Conservation (phyloP, 2,329 filamentous ascomycete species). For the Colletotrichum shisoi region DNA sequence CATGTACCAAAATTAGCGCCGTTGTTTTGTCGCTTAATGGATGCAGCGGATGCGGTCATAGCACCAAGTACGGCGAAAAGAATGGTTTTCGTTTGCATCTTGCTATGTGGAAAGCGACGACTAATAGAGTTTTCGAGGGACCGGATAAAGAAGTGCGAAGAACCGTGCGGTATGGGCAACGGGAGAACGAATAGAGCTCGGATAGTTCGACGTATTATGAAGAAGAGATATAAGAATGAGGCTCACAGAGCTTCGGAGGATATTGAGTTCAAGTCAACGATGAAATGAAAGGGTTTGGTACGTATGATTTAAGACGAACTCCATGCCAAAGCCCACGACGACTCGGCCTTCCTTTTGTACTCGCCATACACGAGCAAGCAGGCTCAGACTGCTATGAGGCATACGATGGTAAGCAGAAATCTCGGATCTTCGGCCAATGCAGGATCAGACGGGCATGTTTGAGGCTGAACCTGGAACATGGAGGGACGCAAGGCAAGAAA, state of each 20-base stretch:
- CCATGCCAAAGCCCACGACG: not conserved
- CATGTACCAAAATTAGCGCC: constrained; percentile 59
- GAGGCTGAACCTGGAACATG: constrained; percentile 23
- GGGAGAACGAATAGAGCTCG: not conserved
- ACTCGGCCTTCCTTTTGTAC: constrained; percentile 15
- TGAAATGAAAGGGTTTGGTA: constrained; percentile 14
- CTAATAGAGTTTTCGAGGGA: not conserved
- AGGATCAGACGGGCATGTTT: constrained; percentile 34
- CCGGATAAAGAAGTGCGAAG: constrained; percentile 1
- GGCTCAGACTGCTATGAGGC: constrained; percentile 17
- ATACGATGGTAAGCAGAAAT: constrained; percentile 3
- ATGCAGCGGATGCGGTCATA: constrained; percentile 26
- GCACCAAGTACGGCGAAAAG: constrained; percentile 25
- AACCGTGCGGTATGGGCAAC: not conserved
- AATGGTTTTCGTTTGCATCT: constrained; percentile 22
- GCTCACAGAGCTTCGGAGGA: constrained; percentile 25
- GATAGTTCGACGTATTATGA: not conserved
- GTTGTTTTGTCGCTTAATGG: constrained; percentile 26
- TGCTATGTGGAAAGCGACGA: constrained; percentile 4
- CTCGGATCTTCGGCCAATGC: constrained; percentile 14
- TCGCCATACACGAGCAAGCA: not conserved
- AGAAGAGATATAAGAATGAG: not conserved
- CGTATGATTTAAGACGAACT: constrained; percentile 19
- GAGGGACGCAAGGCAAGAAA: constrained; percentile 1
- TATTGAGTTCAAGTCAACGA: constrained; percentile 30